Evolutionary conservation across 768 basidiomycete genomes (phyloP).

Genomic region (Lactifluus subvellereus): DNA sequence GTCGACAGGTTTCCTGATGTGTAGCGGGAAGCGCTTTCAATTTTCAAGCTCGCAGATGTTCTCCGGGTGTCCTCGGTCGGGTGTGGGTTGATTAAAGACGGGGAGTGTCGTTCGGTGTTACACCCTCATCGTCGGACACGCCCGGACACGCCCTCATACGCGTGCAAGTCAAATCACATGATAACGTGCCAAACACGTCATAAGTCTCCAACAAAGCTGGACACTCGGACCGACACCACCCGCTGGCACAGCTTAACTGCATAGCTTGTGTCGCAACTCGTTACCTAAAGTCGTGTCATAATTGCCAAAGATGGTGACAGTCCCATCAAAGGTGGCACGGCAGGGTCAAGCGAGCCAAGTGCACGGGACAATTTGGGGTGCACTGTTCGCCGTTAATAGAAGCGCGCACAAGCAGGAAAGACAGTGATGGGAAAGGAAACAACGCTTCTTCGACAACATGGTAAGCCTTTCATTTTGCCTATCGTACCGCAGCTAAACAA

Average conservation of each 20-base stretch:
- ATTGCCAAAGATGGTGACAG: background rate
- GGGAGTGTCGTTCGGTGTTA: background rate
- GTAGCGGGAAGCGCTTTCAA: background rate
- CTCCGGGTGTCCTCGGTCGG: background rate
- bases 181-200: background rate
- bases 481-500: background rate
- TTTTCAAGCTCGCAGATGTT: background rate
- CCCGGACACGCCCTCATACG: no score
- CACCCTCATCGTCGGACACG: background rate
- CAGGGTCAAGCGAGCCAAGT: background rate
- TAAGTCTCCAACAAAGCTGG: background rate
- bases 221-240: no score
- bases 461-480: background rate
- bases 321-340: background rate
- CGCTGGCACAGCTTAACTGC: no score
- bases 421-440: background rate
- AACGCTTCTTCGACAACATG: conserved; percentile 8
- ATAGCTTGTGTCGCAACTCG: no score
- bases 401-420: background rate
- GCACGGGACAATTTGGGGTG: background rate
- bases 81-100: background rate
- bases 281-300: background rate
- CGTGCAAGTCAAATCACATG: conserved; percentile 4
- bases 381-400: background rate
- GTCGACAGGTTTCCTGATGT: background rate